These are phyloP conservation scores for Sanghuangporus sanghuang DNA, from an alignment of 1,284 basidiomycete species.

Conservation along the genomic window DNA sequence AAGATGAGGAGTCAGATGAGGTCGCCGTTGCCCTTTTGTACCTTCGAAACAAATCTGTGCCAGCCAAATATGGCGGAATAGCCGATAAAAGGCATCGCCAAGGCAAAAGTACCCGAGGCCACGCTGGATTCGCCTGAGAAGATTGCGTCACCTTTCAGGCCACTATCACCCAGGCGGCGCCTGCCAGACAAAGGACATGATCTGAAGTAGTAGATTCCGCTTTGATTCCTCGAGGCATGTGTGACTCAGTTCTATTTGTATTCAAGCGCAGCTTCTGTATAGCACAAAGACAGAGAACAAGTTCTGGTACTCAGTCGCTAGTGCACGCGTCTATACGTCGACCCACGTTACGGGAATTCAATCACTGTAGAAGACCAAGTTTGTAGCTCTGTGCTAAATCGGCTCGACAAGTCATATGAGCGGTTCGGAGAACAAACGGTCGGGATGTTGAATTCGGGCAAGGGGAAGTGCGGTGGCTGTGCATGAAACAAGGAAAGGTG, in stretches of 20 bases:
- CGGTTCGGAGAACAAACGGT: neutral
- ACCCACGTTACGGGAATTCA: neutral
- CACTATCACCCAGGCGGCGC: neutral
- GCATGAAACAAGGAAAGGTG: neutral
- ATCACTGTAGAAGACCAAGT: neutral
- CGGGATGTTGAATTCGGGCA: neutral
- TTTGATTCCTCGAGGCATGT: constrained; percentile 1
- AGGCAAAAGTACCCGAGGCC: neutral
- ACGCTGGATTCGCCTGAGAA: neutral
- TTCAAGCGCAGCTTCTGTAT: neutral
- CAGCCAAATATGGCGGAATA: neutral
- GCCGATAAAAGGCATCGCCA: constrained; percentile 3
- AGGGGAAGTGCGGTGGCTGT: neutral
- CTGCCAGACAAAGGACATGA: neutral
- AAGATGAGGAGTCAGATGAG: neutral
- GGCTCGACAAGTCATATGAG: neutral
- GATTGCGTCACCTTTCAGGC: neutral
- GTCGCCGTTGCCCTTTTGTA: neutral
- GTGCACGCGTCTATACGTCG: neutral
- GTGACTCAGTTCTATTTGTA: neutral
- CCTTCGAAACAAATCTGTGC: neutral
- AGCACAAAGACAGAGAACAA: neutral
- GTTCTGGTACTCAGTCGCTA: neutral
- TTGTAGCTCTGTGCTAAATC: neutral
- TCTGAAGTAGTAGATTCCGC: neutral